These are phyloP conservation scores for Leptomonas pyrrhocoris DNA, from an alignment of 208 protist genomes.

Conservation along the genomic window DNA sequence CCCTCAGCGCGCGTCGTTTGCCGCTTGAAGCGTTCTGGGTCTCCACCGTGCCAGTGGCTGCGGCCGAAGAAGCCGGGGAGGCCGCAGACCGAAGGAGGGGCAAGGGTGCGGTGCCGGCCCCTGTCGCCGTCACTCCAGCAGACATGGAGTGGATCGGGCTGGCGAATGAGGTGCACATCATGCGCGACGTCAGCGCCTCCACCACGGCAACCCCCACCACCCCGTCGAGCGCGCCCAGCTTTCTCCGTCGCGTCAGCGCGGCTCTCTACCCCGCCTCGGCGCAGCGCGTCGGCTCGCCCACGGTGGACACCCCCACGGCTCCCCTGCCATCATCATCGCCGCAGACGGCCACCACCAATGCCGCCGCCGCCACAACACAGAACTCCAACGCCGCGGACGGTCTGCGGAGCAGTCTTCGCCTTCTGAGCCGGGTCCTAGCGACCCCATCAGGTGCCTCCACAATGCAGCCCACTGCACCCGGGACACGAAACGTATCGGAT, in stretches of 20 bases:
- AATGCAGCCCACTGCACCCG: too few species aligned
- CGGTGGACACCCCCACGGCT: neutral
- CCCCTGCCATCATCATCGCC: too few species aligned
- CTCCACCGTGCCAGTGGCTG: neutral
- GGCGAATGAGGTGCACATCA: neutral
- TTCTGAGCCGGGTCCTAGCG: constrained; percentile 9
- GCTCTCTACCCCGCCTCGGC: neutral
- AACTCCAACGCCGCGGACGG: constrained; percentile 6
- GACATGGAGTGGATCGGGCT: constrained; percentile 39
- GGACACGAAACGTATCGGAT: too few species aligned
- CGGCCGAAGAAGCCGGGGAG: neutral
- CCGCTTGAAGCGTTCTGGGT: constrained; percentile 24
- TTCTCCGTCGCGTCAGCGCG: constrained; percentile 23
- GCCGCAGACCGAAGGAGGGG: too few species aligned
- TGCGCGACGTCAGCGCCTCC: neutral
- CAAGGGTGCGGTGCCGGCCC: neutral
- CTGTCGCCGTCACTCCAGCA: constrained; percentile 10
- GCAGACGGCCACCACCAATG: neutral
- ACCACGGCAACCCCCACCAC: neutral
- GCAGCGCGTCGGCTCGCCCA: neutral
- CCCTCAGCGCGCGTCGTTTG: too few species aligned
- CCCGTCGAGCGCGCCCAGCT: neutral
- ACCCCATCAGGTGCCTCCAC: too few species aligned
- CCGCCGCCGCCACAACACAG: neutral
- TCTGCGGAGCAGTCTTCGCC: constrained; percentile 13